phyloP scores from a whole-genome alignment of 2,329 filamentous ascomycete species.

The Orbilia brochopaga region DNA sequence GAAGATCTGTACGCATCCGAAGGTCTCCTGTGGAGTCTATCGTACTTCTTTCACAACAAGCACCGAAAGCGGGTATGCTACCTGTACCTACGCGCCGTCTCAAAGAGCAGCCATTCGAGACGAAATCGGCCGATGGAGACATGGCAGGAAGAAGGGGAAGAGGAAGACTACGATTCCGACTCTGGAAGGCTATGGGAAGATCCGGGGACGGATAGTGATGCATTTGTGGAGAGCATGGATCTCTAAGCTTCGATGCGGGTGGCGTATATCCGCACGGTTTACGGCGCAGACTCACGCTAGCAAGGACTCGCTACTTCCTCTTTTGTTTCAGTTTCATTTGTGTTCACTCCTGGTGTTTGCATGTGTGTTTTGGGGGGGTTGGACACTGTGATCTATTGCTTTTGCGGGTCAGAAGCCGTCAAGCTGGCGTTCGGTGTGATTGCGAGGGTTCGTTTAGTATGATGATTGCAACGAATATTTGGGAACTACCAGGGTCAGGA shows the following conservation, averaged over 20 bases:
- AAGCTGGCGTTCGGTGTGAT: conserved; percentile 21
- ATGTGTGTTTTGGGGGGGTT: conserved; percentile 18
- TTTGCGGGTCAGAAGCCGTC: conserved; percentile 8
- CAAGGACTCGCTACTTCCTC: background rate
- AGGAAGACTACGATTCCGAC: conserved; percentile 59
- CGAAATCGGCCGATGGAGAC: conserved; percentile 58
- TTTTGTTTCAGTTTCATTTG: conserved; percentile 7
- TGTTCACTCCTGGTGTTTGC: conserved; percentile 26
- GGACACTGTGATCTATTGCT: conserved; percentile 14
- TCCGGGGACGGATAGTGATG: conserved; percentile 52
- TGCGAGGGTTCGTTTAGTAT: conserved; percentile 11
- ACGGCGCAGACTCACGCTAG: background rate
- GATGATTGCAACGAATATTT: background rate
- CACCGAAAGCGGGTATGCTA: conserved; percentile 90
- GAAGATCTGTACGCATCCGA: conserved; percentile 92
- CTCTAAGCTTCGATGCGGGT: conserved; percentile 31
- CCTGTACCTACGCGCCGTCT: conserved; percentile 87
- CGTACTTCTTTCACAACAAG: conserved; percentile 99
- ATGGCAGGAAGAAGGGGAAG: conserved; percentile 53
- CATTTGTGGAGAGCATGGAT: conserved; percentile 53
- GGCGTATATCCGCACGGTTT: background rate
- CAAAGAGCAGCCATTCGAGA: conserved; percentile 71
- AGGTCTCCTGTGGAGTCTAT: conserved; percentile 89
- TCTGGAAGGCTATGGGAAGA: conserved; percentile 61
- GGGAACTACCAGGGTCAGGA: background rate